phyloP scores from a whole-genome alignment of 768 basidiomycete species.

The Coprinellus aureogranulatus region DNA sequence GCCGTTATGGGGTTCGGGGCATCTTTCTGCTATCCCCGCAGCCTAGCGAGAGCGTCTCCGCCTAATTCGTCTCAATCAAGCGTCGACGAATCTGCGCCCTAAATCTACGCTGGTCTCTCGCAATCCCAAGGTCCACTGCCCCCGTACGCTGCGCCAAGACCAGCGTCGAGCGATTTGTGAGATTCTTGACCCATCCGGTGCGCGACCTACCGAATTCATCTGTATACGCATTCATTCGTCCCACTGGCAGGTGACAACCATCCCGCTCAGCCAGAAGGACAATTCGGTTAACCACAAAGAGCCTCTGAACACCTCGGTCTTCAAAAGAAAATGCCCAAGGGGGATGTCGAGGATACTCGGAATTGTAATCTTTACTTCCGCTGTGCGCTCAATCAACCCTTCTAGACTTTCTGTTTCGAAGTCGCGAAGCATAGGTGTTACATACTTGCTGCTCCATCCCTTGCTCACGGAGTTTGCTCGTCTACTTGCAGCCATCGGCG shows the following conservation, averaged over 20 bases:
- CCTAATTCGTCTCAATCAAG: background rate
- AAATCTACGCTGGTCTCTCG: background rate
- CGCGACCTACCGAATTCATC: background rate
- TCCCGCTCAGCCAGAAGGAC: background rate
- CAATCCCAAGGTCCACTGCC: background rate
- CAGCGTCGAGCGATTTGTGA: too few species aligned
- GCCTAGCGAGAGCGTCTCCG: background rate
- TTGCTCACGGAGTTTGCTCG: too few species aligned
- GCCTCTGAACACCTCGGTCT: background rate
- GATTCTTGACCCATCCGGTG: background rate
- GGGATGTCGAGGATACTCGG: background rate
- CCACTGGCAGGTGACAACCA: background rate
- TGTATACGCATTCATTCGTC: too few species aligned
- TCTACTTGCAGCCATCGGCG: too few species aligned
- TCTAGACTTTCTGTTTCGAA: constrained; percentile 5
- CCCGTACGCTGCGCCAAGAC: too few species aligned
- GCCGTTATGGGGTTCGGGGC: background rate
- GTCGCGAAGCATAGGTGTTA: background rate
- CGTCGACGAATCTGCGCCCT: background rate
- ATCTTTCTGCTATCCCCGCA: background rate
- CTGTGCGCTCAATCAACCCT: background rate
- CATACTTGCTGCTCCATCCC: background rate
- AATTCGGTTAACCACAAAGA: background rate
- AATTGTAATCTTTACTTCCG: too few species aligned
- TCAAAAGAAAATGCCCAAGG: background rate